Evolutionary conservation across 2,329 filamentous ascomycete genomes (phyloP), one percentile per base, ranked within the genome.

Genomic region (Arachnomyces sp.): DNA sequence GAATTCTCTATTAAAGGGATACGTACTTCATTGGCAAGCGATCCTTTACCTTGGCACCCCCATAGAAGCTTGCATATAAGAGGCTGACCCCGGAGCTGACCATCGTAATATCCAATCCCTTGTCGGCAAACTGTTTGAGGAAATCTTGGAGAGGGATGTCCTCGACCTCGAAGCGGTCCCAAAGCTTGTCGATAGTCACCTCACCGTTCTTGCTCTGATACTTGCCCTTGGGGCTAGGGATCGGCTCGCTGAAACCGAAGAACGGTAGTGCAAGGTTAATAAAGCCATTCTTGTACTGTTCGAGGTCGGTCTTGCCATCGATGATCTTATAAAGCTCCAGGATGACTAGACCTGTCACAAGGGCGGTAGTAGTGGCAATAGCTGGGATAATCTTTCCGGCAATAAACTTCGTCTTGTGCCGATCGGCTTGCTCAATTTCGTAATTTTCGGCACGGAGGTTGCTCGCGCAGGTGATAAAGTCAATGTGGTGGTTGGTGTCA

Each of bases 231-330:
- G 89, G 87, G 52, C 87, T 95, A 4, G 82, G 81, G 53, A 98
- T 93, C 2, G 92, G 92, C 68, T 98, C 92, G 57, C 87, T 94
- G 76, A 98, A 98, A 30, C 90, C 90, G 53, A 98, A 95, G 76
- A 98, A 96, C 1, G 92, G 92, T 48, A 98, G 71, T 1, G 92
- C 92, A 51, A 98, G 69, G 68, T 98, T 98, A 67, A 96, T 75
- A 65, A 98, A 98, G 12, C 92, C 92, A 60, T 98, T 98, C 78
- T 96, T 96, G 80, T 93, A 98, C 67, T 96, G 86, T 68, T 96
- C 92, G 49, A 95, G 83, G 53, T 96, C 87, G n/a, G 76, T 78
- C 74, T 98, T 95, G 59, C 88, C 90, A 57, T 96, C 92, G 34
- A 98, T 74, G 48, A 98, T 78, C 78, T 98, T 98, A 81, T 86